Conservation (phyloP, 176 grass and related monocot genomes). For the Bromus sterilis region DNA sequence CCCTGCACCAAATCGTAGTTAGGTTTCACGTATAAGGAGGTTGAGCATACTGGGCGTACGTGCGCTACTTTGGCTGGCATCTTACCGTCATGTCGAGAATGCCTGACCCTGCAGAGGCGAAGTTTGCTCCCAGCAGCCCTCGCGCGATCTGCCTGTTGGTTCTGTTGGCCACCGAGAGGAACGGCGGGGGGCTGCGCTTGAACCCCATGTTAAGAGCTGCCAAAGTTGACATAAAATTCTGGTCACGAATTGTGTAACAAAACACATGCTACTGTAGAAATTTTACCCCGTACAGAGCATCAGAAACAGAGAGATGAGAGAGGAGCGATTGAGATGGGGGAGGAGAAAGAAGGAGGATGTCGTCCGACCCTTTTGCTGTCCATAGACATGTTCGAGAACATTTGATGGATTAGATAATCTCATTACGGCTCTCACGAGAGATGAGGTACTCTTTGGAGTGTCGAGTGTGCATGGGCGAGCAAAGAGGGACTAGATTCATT, state of each 20-base stretch:
- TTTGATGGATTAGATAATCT: too few relatives aligned
- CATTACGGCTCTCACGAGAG: too few relatives aligned
- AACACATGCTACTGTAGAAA: neutral
- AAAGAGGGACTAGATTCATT: neutral
- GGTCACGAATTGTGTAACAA: neutral
- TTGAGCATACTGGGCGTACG: too few relatives aligned
- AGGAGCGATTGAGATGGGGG: too few relatives aligned
- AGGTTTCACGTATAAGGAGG: too few relatives aligned
- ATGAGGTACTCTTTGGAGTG: too few relatives aligned
- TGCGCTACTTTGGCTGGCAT: neutral
- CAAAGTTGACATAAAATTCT: neutral
- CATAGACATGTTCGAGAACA: too few relatives aligned
- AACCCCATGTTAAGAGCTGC: slow-evolving; percentile 79
- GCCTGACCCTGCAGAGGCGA: slow-evolving; percentile 96
- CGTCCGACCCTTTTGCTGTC: too few relatives aligned
- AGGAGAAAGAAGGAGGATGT: too few relatives aligned
- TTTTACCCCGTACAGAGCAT: neutral
- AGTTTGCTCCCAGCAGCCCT: slow-evolving; percentile 67
- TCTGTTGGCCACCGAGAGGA: slow-evolving; percentile 57
- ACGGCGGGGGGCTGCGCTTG: slow-evolving; percentile 75
- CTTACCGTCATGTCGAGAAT: slow-evolving; percentile 76
- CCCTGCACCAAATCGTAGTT: slow-evolving; percentile 42
- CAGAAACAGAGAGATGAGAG: too few relatives aligned
- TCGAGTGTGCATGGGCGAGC: too few relatives aligned
- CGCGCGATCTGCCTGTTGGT: slow-evolving; percentile 36